Conservation (phyloP, 108 stramenopile species). For the Nitzschia palea region DNA sequence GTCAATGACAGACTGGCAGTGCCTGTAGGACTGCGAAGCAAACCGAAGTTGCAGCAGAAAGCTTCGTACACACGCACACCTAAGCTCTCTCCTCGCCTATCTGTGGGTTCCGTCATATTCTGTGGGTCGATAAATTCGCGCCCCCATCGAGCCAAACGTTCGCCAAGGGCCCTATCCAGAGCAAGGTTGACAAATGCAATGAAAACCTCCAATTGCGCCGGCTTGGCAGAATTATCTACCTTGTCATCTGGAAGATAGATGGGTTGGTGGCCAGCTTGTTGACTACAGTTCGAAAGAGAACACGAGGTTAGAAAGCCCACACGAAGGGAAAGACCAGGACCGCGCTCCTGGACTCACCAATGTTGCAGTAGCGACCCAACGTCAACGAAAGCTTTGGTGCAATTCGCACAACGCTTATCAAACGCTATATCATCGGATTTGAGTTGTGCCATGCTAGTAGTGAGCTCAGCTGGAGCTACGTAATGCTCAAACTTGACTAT, state of each 20-base stretch:
- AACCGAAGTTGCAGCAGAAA: conserved; percentile 47
- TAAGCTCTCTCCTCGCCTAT: conserved; percentile 32
- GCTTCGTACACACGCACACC: conserved; percentile 60
- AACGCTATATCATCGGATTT: conserved; percentile 24
- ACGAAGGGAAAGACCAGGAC: too few species aligned
- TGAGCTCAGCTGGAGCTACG: conserved; percentile 27
- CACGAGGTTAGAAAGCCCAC: too few species aligned
- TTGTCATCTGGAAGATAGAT: conserved; percentile 20
- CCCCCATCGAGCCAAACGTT: conserved; percentile 60
- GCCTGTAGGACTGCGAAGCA: conserved; percentile 25
- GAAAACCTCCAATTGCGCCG: conserved; percentile 41
- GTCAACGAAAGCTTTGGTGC: conserved; percentile 44
- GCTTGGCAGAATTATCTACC: background rate
- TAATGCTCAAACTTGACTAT: conserved; percentile 33
- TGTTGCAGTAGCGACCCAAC: conserved; percentile 41
- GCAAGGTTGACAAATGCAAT: conserved; percentile 51
- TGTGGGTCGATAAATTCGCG: conserved; percentile 53
- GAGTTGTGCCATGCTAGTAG: background rate
- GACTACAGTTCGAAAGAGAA: too few species aligned
- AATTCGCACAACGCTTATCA: conserved; percentile 45
- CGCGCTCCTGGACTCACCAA: conserved; percentile 38
- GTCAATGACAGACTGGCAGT: conserved; percentile 43
- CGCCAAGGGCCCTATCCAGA: conserved; percentile 49
- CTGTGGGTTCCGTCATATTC: conserved; percentile 42
- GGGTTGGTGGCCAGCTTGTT: conserved; percentile 46